Conservation (phyloP, 495 filamentous ascomycete species). For the Penicillium bialowiezense region DNA sequence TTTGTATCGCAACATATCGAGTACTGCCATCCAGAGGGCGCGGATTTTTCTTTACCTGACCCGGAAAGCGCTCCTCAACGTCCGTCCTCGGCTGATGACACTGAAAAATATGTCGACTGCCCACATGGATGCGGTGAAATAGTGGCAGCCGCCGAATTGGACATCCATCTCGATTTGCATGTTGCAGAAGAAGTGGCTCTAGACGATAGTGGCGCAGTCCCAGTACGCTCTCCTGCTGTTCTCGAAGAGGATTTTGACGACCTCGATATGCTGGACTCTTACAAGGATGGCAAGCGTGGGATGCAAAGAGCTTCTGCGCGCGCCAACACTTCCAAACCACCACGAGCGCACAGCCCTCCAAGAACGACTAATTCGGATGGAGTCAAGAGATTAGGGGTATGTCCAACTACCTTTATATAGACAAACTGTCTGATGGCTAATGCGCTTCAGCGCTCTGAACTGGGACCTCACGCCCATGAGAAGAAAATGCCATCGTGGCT, state of each 20-base stretch:
- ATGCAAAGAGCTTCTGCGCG: constrained; percentile 11
- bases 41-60: neutral
- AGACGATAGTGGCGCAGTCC: constrained; percentile 34
- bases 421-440: constrained; percentile 17
- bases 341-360: constrained; percentile 9
- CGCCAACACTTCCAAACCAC: constrained; percentile 11
- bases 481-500: constrained; percentile 85
- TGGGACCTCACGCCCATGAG: constrained; percentile 86
- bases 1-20: constrained; percentile 57
- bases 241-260: constrained; percentile 10
- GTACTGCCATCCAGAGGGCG: constrained; percentile 46
- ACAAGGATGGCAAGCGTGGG: constrained; percentile 15
- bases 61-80: neutral
- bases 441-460: constrained; percentile 47
- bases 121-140: constrained; percentile 72
- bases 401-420: constrained; percentile 1
- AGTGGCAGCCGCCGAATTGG: constrained; percentile 57
- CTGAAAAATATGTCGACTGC: constrained; percentile 58
- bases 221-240: neutral
- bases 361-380: constrained; percentile 10
- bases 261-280: neutral
- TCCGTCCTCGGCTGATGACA: constrained; percentile 22
- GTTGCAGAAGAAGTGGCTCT: constrained; percentile 53
- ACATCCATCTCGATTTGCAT: constrained; percentile 75
- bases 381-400: constrained; percentile 43